phyloP scores from a whole-genome alignment of 805 yeast genomes.

The Huiozyma naganishii region DNA sequence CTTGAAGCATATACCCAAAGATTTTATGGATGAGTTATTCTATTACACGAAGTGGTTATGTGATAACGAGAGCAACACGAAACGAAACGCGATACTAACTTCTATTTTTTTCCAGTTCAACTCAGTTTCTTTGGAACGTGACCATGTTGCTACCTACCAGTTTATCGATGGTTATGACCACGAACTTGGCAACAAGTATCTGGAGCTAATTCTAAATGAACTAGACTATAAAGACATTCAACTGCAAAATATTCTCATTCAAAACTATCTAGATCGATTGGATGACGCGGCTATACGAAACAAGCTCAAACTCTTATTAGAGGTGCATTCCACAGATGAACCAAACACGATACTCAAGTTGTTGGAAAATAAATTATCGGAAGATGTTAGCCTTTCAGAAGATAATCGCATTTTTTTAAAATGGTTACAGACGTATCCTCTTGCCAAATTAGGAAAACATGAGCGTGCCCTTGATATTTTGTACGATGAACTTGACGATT shows the following conservation, averaged over 20 bases:
- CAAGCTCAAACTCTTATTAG: conserved; percentile 30
- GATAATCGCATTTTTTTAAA: conserved; percentile 6
- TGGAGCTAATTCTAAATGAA: conserved; percentile 38
- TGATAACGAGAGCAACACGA: conserved; percentile 16
- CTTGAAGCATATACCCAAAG: conserved; percentile 42
- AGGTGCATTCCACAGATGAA: conserved; percentile 29
- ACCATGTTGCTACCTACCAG: conserved; percentile 42
- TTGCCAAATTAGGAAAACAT: conserved; percentile 50
- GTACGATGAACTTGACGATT: conserved; percentile 46
- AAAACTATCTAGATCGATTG: conserved; percentile 32
- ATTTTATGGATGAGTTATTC: conserved; percentile 43
- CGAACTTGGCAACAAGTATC: conserved; percentile 34
- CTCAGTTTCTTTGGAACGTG: conserved; percentile 46
- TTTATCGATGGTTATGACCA: conserved; percentile 31
- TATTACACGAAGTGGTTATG: conserved; percentile 41
- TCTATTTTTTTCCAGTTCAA: conserved; percentile 58
- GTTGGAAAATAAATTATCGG: conserved; percentile 5
- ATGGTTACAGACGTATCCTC: conserved; percentile 39
- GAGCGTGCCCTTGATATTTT: conserved; percentile 51
- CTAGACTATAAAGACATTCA: conserved; percentile 29
- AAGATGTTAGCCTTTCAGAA: neutral
- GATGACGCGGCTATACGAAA: conserved; percentile 9
- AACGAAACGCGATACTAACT: conserved; percentile 25
- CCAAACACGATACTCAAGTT: conserved; percentile 28
- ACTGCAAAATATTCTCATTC: conserved; percentile 36